Base-by-base conservation (phyloP, 768 basidiomycete species). In the Kondoa subrosea region DNA sequence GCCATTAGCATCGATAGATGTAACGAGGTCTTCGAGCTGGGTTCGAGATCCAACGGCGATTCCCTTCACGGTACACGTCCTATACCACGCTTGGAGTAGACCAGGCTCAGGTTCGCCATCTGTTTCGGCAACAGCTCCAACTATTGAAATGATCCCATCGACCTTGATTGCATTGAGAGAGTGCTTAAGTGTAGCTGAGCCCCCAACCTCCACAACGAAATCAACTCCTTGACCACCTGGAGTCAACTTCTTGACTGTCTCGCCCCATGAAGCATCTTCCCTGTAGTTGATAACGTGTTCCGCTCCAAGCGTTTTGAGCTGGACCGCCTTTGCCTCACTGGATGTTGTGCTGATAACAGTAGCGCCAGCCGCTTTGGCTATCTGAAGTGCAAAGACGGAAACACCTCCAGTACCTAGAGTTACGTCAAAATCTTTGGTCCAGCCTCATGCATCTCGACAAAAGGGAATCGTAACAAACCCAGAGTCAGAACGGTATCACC, bases 311-410 rank as follows among this genome's bases (percentile, higher is more conserved):
- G 81, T 70, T 68, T 81, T 78, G n/a, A 60, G 50, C 63, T 25
- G 59, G 4, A 59, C n/a, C 3, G 32, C 64, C 67, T 87, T 87
- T 60, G 81, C 79, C 71, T 86, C 84, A 0, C 83, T 84, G 0
- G 84, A 85, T 0, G 85, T 86, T 0, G 85, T 87, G 30, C 80
- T 80, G 71, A 87, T 85, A 67, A 85, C 84, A 0, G 76, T 81
- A 1, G 85, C 85, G 34, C 85, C 85, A 4, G 82, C 79, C 1
- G 83, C 82, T 57, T 84, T 80, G 1, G 85, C 85, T 58, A 87
- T 76, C 75, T 86, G 83, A 2, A 82, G 76, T 1, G 79, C 85
- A 71, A 83, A 85, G 56, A 83, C 82, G 57, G 70, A 70, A 3
- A 74, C 71, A 40, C 73, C 71, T 17, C 71, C 74, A 4, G 74